A percentile compares a stretch with the other conserved stretches of the same genome.
These are phyloP conservation scores for Angomonas deanei DNA, from an alignment of 208 protist species.

Conservation along the genomic window DNA sequence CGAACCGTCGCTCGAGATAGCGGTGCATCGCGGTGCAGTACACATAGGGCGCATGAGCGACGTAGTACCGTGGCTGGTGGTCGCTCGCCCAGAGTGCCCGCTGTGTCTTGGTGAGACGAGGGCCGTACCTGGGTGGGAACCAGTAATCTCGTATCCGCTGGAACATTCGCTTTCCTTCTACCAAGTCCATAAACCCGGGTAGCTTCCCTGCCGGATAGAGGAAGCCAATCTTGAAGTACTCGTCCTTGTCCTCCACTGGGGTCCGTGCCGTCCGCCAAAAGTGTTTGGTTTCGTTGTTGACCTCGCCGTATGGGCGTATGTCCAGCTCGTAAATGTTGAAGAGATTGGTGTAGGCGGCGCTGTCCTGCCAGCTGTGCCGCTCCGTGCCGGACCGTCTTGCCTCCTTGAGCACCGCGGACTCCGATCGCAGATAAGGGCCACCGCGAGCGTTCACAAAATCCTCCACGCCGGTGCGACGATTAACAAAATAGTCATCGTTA, in stretches of 20 bases:
- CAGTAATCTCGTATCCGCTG: not conserved
- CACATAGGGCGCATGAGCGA: slow-evolving; percentile 56
- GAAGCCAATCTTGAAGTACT: not conserved
- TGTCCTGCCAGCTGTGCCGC: not conserved
- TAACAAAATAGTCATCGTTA: slow-evolving; percentile 77
- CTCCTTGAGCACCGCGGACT: slow-evolving; percentile 14
- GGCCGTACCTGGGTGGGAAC: not conserved
- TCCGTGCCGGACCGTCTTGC: not conserved
- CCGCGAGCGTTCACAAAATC: slow-evolving; percentile 59
- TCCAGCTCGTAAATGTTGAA: slow-evolving; percentile 16
- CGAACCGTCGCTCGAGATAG: slow-evolving; percentile 30
- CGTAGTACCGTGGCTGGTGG: slow-evolving; percentile 23
- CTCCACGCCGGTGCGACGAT: slow-evolving; percentile 42
- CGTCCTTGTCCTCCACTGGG: not conserved
- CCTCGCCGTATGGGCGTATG: not conserved
- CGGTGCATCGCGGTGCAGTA: slow-evolving; percentile 60
- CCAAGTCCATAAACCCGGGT: not conserved
- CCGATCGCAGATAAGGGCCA: slow-evolving; percentile 51
- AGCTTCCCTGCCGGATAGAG: not conserved
- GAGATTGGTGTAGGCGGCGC: slow-evolving; percentile 6
- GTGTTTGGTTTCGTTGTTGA: not conserved
- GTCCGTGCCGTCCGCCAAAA: not conserved
- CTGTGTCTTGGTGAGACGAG: not conserved
- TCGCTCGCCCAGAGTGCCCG: not conserved
- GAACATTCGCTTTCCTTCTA: not conserved